These are phyloP conservation scores for Cladosporium phlei DNA, from an alignment of 2,329 filamentous ascomycete species.

Conservation along the genomic window DNA sequence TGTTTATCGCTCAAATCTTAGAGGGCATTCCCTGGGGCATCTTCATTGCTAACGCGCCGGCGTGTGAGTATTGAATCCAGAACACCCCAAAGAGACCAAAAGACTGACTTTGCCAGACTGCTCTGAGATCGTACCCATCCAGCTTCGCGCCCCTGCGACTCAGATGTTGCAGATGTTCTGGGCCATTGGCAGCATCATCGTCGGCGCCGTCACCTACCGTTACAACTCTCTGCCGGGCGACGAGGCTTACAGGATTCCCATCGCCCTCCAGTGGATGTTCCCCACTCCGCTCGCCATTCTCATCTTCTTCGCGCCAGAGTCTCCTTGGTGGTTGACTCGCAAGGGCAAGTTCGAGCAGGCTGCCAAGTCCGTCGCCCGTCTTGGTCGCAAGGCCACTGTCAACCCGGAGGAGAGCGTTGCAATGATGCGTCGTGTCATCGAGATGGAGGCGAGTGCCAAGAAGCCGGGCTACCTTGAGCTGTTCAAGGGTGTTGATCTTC, in stretches of 20 bases:
- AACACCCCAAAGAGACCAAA: too few relatives aligned
- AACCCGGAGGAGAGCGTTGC: slow-evolving; percentile 45
- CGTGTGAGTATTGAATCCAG: too few relatives aligned
- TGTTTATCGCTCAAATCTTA: slow-evolving; percentile 53
- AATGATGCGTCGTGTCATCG: slow-evolving; percentile 56
- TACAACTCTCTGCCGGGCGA: slow-evolving; percentile 40
- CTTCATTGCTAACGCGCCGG: slow-evolving; percentile 61
- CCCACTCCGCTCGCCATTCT: slow-evolving; percentile 52
- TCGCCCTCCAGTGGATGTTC: slow-evolving; percentile 56
- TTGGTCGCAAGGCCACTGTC: slow-evolving; percentile 41
- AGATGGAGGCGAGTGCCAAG: slow-evolving; percentile 48
- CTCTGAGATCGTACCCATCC: slow-evolving; percentile 56
- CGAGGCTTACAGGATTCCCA: slow-evolving; percentile 40
- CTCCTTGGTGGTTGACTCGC: slow-evolving; percentile 53
- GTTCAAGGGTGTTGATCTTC: slow-evolving; percentile 51
- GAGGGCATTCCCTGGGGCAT: slow-evolving; percentile 62
- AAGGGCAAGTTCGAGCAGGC: slow-evolving; percentile 45
- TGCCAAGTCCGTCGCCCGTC: slow-evolving; percentile 43
- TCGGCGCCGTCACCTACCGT: slow-evolving; percentile 52
- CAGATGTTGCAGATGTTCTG: slow-evolving; percentile 64
- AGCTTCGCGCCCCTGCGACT: slow-evolving; percentile 53
- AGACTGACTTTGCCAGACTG: too few relatives aligned
- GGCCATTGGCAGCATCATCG: slow-evolving; percentile 60
- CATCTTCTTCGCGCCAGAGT: slow-evolving; percentile 48
- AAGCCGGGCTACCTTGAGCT: slow-evolving; percentile 49